These are phyloP conservation scores for Phialemoniopsis sp. DNA, from an alignment of 2,329 filamentous ascomycete species.

Conservation along the genomic window DNA sequence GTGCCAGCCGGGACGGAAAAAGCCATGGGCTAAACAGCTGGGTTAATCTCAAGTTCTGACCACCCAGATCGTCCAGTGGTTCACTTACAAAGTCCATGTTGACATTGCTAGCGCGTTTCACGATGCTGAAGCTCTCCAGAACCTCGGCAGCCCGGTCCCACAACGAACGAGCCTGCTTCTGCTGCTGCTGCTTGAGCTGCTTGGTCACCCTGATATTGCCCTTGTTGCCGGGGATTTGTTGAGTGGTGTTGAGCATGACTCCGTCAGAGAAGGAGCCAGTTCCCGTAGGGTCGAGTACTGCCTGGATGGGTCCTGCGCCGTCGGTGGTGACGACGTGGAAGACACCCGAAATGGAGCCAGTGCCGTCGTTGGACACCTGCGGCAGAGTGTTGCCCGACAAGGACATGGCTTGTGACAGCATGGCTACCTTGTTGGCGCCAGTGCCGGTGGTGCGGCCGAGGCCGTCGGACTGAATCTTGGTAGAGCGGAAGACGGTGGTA, in stretches of 20 bases:
- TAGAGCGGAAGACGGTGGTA: slow-evolving; percentile 36
- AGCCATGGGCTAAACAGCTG: slow-evolving; percentile 17
- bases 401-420: slow-evolving; percentile 24
- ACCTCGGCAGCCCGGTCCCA: slow-evolving; percentile 10
- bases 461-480: slow-evolving; percentile 26
- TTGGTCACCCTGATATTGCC: slow-evolving; percentile 24
- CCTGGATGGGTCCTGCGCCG: slow-evolving; percentile 31
- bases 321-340: slow-evolving; percentile 36
- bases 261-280: slow-evolving; percentile 26
- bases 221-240: slow-evolving; percentile 28
- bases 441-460: slow-evolving; percentile 29
- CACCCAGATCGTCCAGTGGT: slow-evolving; percentile 30
- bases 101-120: slow-evolving; percentile 17
- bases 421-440: slow-evolving; percentile 28
- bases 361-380: slow-evolving; percentile 24
- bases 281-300: slow-evolving; percentile 30
- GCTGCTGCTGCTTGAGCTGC: slow-evolving; percentile 3
- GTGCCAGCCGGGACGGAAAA: slow-evolving; percentile 30
- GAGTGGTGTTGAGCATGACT: slow-evolving; percentile 17
- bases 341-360: slow-evolving; percentile 26
- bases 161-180: slow-evolving; percentile 4
- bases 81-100: slow-evolving; percentile 16
- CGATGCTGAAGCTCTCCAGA: slow-evolving; percentile 7
- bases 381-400: slow-evolving; percentile 31
- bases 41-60: too few relatives aligned